Conservation (phyloP, 345 rosid genomes). For the Raphanus raphanistrum region DNA sequence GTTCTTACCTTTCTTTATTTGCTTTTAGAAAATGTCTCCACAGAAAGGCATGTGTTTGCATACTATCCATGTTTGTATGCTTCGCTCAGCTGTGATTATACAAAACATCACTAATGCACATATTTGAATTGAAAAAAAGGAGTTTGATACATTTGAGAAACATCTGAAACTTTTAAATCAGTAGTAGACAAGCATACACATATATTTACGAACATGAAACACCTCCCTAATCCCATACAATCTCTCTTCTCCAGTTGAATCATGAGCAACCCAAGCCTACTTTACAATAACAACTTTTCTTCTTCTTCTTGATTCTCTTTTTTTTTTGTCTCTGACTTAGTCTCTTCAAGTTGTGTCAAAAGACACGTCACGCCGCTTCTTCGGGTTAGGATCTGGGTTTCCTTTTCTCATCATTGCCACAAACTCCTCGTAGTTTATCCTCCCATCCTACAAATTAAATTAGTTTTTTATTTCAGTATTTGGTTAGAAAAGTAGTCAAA, state of each 20-base stretch:
- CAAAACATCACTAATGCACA: conserved; percentile 29
- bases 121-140: conserved; percentile 19
- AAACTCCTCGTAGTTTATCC: conserved; percentile 91
- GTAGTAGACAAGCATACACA: conserved; percentile 24
- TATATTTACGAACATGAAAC: conserved; percentile 30
- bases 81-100: background rate
- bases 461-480: background rate
- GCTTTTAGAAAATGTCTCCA: background rate
- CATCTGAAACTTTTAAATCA: conserved; percentile 26
- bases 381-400: conserved; percentile 70
- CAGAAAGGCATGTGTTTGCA: background rate
- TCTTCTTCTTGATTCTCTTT: conserved; percentile 6
- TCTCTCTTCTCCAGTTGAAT: conserved; percentile 2
- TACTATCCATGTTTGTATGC: background rate
- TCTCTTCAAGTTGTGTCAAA: conserved; percentile 23
- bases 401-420: conserved; percentile 98
- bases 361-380: conserved; percentile 72
- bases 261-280: conserved; percentile 39
- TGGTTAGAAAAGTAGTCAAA: background rate
- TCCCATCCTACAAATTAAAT: conserved; percentile 60
- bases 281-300: background rate
- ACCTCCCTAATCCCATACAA: conserved; percentile 11
- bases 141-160: conserved; percentile 29
- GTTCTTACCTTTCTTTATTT: background rate
- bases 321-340: conserved; percentile 30